phyloP scores from a whole-genome alignment of 148 eudicot genomes.

The Amaranthus hypochondriacus region DNA sequence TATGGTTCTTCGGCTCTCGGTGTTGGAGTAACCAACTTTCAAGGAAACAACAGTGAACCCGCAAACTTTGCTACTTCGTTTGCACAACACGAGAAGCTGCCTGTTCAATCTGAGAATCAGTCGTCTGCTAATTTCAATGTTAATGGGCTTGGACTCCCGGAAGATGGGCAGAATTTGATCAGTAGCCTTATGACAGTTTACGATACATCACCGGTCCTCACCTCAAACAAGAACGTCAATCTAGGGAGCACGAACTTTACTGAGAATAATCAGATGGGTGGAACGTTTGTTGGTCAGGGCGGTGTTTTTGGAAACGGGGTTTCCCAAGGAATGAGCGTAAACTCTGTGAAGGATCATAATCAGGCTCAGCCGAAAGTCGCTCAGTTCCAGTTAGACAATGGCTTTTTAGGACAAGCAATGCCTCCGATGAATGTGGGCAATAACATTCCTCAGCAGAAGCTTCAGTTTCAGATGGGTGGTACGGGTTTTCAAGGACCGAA shows the following conservation, averaged over 20 bases:
- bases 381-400: slow-evolving; percentile 26
- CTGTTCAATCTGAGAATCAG: slow-evolving; percentile 27
- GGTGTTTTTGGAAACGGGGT: slow-evolving; percentile 20
- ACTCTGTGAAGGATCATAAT: slow-evolving; percentile 3
- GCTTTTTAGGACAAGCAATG: slow-evolving; percentile 16
- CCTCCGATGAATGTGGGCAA: slow-evolving; percentile 1
- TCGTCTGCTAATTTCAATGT: slow-evolving; percentile 20
- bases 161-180: slow-evolving; percentile 40
- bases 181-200: slow-evolving; percentile 38
- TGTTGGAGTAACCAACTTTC: slow-evolving; percentile 28
- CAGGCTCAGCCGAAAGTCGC: slow-evolving; percentile 14
- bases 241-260: background rate
- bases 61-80: slow-evolving; percentile 23
- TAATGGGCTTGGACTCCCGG: slow-evolving; percentile 38
- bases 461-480: slow-evolving; percentile 19
- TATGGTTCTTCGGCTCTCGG: slow-evolving; percentile 22
- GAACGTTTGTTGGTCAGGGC: slow-evolving; percentile 17
- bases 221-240: slow-evolving; percentile 20
- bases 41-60: slow-evolving; percentile 15
- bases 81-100: slow-evolving; percentile 25
- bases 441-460: slow-evolving; percentile 19
- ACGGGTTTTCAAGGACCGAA: slow-evolving; percentile 8
- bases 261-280: slow-evolving; percentile 19
- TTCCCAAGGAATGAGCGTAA: slow-evolving; percentile 21
- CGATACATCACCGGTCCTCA: slow-evolving; percentile 15